Conservation (phyloP, 23 red algal species). For the Cyanidiococcus yangmingshanensis region DNA sequence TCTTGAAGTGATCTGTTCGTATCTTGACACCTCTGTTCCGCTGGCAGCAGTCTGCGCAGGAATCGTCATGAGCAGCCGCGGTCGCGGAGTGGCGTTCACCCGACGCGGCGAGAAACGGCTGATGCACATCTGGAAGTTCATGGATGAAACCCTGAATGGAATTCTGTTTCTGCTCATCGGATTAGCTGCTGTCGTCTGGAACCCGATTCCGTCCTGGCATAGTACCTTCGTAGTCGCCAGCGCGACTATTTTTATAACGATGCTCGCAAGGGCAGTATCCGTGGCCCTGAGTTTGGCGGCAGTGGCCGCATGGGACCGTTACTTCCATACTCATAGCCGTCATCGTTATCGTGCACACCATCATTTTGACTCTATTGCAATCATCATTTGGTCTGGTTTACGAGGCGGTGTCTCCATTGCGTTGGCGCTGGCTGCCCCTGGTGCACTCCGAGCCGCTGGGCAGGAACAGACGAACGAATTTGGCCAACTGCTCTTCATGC, state of each 20-base stretch:
- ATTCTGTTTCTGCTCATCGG: conserved; percentile 83
- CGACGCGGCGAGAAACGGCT: conserved; percentile 41
- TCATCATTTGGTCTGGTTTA: conserved; percentile 85
- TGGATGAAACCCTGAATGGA: conserved; percentile 90
- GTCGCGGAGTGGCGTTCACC: conserved; percentile 46
- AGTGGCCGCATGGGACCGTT: conserved; percentile 44
- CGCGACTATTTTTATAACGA: conserved; percentile 55
- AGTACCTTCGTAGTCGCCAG: conserved; percentile 33
- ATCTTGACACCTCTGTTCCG: conserved; percentile 77
- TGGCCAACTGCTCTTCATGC: conserved; percentile 75
- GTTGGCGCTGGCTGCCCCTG: conserved; percentile 72
- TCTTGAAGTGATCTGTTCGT: conserved; percentile 74
- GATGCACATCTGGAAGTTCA: conserved; percentile 79
- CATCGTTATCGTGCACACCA: conserved; percentile 29
- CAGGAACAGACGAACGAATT: conserved; percentile 45
- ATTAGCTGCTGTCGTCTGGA: conserved; percentile 19
- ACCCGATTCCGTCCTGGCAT: conserved; percentile 48
- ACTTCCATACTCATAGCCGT: conserved; percentile 13
- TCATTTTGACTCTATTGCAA: conserved; percentile 45
- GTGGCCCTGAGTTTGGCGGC: conserved; percentile 50
- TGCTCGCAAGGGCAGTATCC: conserved; percentile 62
- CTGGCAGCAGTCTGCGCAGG: conserved; percentile 75
- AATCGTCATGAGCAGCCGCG: conserved; percentile 86
- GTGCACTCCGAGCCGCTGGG: conserved; percentile 46
- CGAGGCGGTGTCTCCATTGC: conserved; percentile 87